Evolutionary conservation across 345 rosid genomes (phyloP).

Genomic region (Eutrema heterophyllum): DNA sequence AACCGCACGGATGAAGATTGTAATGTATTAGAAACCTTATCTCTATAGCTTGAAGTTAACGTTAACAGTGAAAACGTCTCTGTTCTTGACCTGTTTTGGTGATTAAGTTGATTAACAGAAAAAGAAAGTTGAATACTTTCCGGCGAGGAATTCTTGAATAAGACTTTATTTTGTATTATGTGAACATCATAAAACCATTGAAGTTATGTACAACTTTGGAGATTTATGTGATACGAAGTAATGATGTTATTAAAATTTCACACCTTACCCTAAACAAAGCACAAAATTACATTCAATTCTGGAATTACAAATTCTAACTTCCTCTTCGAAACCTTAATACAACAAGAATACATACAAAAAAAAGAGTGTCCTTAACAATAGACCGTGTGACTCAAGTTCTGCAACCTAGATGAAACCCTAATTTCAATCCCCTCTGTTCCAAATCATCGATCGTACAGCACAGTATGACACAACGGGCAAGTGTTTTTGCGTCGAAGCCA

Average conservation of each 20-base stretch:
- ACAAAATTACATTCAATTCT: background rate
- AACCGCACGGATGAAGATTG: too few relatives aligned
- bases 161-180: background rate
- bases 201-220: background rate
- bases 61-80: too few relatives aligned
- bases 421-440: background rate
- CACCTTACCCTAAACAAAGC: background rate
- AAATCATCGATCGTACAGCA: background rate
- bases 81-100: too few relatives aligned
- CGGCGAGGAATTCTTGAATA: too few relatives aligned
- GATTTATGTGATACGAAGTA: background rate
- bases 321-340: too few relatives aligned
- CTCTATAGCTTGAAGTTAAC: too few relatives aligned
- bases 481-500: conserved; percentile 11
- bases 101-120: too few relatives aligned
- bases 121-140: too few relatives aligned
- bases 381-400: too few relatives aligned
- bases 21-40: too few relatives aligned
- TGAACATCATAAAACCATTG: background rate
- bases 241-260: background rate
- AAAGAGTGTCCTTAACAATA: too few relatives aligned
- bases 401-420: background rate
- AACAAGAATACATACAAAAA: background rate
- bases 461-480: conserved; percentile 15
- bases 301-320: background rate